Evolutionary conservation across 345 rosid species (phyloP).

Genomic region (Durio zibethinus): DNA sequence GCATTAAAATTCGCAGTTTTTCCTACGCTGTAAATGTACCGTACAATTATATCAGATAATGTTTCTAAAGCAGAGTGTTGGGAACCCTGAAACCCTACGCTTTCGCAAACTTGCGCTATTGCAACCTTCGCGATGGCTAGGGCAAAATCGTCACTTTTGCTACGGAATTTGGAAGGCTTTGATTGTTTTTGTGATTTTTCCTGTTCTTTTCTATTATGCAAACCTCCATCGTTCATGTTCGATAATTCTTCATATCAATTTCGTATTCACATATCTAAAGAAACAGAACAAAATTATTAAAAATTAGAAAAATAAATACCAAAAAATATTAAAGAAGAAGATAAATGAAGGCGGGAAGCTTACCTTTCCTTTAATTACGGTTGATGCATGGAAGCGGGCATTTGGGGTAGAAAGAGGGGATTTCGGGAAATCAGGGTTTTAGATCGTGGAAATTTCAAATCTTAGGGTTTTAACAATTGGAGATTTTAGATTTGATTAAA

Average conservation of each 20-base stretch:
- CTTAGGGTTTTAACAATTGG: neutral
- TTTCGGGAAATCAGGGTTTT: neutral
- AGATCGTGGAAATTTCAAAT: neutral
- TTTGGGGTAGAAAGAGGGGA: neutral
- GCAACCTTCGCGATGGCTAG: constrained; percentile 56
- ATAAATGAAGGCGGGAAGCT: neutral
- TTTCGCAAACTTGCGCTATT: constrained; percentile 72
- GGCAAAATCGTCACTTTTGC: constrained; percentile 41
- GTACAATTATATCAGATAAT: constrained; percentile 50
- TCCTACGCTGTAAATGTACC: constrained; percentile 53
- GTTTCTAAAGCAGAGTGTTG: constrained; percentile 75
- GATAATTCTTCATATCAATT: constrained; percentile 55
- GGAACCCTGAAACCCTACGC: constrained; percentile 62
- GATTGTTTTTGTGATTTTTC: constrained; percentile 21
- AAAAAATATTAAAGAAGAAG: neutral
- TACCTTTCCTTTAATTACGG: neutral
- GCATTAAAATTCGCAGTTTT: constrained; percentile 53
- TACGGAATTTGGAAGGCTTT: neutral
- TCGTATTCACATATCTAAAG: constrained; percentile 5
- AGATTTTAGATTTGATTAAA: neutral
- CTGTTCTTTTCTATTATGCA: constrained; percentile 49
- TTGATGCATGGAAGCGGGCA: neutral
- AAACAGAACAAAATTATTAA: neutral
- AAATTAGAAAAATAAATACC: neutral
- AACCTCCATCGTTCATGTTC: constrained; percentile 89